Evolutionary conservation across 345 rosid genomes (phyloP).

Genomic region (Populus ilicifolia): DNA sequence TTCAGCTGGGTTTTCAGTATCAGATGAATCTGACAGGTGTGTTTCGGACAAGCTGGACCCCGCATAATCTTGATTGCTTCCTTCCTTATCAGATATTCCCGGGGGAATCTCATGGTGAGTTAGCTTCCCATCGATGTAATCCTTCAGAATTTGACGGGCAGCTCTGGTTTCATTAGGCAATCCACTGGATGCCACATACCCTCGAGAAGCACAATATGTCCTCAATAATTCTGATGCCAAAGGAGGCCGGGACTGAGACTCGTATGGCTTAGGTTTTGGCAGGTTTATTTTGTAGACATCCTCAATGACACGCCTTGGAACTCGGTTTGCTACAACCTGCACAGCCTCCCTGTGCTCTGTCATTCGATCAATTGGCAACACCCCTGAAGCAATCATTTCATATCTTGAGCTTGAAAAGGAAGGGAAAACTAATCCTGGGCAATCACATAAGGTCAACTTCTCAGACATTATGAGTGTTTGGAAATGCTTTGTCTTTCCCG

Average conservation of each 20-base stretch:
- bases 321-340: conserved; percentile 77
- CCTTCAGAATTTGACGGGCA: conserved; percentile 80
- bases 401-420: conserved; percentile 88
- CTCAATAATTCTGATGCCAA: conserved; percentile 67
- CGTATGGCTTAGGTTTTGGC: conserved; percentile 84
- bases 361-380: conserved; percentile 86
- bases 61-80: conserved; percentile 20
- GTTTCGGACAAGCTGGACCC: conserved; percentile 25
- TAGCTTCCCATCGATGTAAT: conserved; percentile 76
- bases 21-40: conserved; percentile 42
- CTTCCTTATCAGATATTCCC: conserved; percentile 38
- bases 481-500: conserved; percentile 95
- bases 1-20: conserved; percentile 30
- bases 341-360: conserved; percentile 86
- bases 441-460: conserved; percentile 78
- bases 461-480: conserved; percentile 81
- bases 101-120: conserved; percentile 78
- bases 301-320: conserved; percentile 64
- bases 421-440: conserved; percentile 90
- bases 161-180: conserved; percentile 90
- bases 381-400: conserved; percentile 93
- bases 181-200: conserved; percentile 87
- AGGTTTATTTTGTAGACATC: conserved; percentile 64
- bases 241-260: conserved; percentile 71
- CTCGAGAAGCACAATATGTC: conserved; percentile 77